Conservation (phyloP, 1,284 basidiomycete genomes). For the Ceratobasidium sp. region DNA sequence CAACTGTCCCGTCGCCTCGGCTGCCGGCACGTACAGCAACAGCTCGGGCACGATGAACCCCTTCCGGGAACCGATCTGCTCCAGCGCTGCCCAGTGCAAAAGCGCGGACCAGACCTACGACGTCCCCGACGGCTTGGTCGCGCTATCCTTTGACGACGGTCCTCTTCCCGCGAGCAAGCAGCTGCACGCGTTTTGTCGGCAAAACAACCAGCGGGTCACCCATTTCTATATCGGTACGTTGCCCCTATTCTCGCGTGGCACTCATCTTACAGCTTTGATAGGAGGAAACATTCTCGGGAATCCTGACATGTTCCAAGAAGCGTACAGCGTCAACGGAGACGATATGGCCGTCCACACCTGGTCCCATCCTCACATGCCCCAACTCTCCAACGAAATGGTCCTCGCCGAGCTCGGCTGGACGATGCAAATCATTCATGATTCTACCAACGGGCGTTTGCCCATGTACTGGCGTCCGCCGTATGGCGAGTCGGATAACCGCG, state of each 20-base stretch:
- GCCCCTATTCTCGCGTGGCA: background rate
- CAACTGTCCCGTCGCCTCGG: constrained; percentile 63
- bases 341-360: constrained; percentile 85
- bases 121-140: constrained; percentile 68
- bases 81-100: constrained; percentile 67
- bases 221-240: constrained; percentile 52
- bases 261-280: constrained; percentile 56
- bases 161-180: constrained; percentile 61
- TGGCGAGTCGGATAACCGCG: constrained; percentile 79
- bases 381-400: constrained; percentile 73
- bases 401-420: constrained; percentile 86
- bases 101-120: constrained; percentile 74
- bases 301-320: constrained; percentile 64
- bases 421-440: constrained; percentile 82
- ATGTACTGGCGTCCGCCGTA: constrained; percentile 82
- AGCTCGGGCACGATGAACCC: constrained; percentile 29
- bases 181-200: constrained; percentile 52
- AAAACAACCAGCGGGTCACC: constrained; percentile 51
- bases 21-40: constrained; percentile 53
- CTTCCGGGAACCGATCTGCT: constrained; percentile 62
- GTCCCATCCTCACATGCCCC: constrained; percentile 85
- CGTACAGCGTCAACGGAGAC: constrained; percentile 60
- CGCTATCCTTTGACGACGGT: constrained; percentile 73
- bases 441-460: constrained; percentile 77
- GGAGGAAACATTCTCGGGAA: constrained; percentile 74